Percentiles rank a stretch among this genome's conserved stretches.
Evolutionary conservation across 2,329 filamentous ascomycete species (phyloP).

Genomic region (Cryoendolithus antarcticus): DNA sequence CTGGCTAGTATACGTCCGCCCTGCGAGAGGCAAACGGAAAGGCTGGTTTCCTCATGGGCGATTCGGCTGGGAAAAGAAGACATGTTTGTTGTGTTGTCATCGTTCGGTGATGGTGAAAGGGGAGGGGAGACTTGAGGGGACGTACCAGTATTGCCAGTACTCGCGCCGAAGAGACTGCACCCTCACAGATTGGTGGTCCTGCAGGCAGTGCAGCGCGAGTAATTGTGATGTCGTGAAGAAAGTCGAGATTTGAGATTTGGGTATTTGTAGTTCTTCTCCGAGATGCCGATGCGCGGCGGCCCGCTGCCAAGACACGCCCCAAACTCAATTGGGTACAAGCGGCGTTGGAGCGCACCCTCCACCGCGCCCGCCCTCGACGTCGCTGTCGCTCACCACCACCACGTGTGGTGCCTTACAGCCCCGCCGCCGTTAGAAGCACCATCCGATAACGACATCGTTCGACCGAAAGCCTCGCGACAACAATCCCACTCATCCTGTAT

Average conservation of each 20-base stretch:
- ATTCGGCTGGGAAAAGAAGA: slow-evolving; percentile 86
- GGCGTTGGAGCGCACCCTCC: too few species aligned
- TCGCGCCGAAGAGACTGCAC: not conserved
- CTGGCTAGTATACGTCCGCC: slow-evolving; percentile 80
- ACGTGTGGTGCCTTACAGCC: not conserved
- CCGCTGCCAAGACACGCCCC: too few species aligned
- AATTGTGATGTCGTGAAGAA: not conserved
- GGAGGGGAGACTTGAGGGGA: not conserved
- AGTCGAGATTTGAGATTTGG: too few species aligned
- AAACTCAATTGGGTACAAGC: too few species aligned
- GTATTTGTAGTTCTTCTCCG: too few species aligned
- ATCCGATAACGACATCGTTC: too few species aligned
- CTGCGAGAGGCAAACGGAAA: slow-evolving; percentile 53
- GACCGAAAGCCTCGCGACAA: too few species aligned
- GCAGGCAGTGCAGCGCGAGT: not conserved
- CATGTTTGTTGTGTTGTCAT: slow-evolving; percentile 57
- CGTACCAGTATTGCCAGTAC: not conserved
- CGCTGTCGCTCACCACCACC: too few species aligned
- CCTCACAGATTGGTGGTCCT: too few species aligned
- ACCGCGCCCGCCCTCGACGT: too few species aligned
- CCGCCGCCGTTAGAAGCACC: not conserved
- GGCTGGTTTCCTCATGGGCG: slow-evolving; percentile 71
- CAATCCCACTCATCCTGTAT: too few species aligned
- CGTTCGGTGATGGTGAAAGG: slow-evolving; percentile 32
- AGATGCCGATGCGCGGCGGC: too few species aligned